Evolutionary conservation across 1,139 yeast genomes (phyloP).

Genomic region (Protomyces macrosporus): DNA sequence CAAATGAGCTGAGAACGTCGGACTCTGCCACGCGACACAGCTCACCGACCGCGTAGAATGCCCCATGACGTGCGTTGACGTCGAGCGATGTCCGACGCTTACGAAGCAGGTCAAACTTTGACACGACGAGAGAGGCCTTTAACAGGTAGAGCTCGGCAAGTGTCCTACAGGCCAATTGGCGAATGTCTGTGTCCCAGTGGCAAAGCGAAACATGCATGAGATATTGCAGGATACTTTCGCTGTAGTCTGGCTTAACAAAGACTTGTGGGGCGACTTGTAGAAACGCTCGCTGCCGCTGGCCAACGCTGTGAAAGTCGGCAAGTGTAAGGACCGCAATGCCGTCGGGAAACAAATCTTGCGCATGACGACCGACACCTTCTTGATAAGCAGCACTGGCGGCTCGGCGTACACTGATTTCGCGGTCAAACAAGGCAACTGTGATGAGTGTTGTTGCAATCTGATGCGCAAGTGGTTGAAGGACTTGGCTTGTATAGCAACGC

Average conservation of each 20-base stretch:
- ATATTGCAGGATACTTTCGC: conserved; percentile 38
- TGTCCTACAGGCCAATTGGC: conserved; percentile 40
- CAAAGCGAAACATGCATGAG: conserved; percentile 37
- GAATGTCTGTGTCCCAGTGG: conserved; percentile 42
- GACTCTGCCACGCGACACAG: background rate
- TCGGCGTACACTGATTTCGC: conserved; percentile 66
- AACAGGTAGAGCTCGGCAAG: background rate
- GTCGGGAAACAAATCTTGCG: conserved; percentile 33
- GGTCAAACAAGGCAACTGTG: conserved; percentile 57
- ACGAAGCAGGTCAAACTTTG: background rate
- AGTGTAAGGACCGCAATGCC: conserved; percentile 55
- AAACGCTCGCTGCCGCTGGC: conserved; percentile 44
- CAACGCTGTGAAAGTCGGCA: conserved; percentile 49
- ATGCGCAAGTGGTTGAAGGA: conserved; percentile 34
- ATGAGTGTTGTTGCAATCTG: conserved; percentile 37
- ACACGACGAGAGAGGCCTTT: background rate
- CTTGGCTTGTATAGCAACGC: conserved; percentile 41
- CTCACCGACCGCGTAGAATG: conserved; percentile 4
- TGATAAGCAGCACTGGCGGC: conserved; percentile 85
- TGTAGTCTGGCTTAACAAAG: background rate
- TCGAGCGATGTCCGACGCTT: background rate
- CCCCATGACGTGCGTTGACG: conserved; percentile 11
- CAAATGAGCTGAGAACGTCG: background rate
- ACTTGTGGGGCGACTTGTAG: conserved; percentile 40
- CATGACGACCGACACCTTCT: conserved; percentile 75